These are phyloP conservation scores for Aspergillus carlsbadensis DNA, from an alignment of 495 filamentous ascomycete genomes.

Conservation along the genomic window DNA sequence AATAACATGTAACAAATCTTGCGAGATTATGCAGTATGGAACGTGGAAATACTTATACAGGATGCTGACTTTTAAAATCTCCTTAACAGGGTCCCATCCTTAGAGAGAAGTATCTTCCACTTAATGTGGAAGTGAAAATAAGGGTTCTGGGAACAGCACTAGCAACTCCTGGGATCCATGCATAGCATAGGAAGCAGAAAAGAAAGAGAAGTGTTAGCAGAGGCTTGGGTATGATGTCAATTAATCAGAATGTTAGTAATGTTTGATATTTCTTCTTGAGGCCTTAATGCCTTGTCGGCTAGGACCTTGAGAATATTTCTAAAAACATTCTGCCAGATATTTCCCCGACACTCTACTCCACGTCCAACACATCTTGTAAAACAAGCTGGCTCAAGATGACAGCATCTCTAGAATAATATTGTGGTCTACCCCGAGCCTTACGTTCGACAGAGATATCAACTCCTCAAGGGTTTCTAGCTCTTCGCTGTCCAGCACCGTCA, in stretches of 20 bases:
- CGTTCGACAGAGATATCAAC: too few species aligned
- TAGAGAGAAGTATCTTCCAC: slow-evolving; percentile 16
- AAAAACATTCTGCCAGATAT: too few species aligned
- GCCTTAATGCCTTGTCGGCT: too few species aligned
- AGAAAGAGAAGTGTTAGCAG: not conserved
- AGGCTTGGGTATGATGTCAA: not conserved
- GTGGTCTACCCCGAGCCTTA: too few species aligned
- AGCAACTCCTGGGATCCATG: not conserved
- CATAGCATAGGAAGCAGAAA: not conserved
- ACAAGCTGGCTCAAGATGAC: too few species aligned
- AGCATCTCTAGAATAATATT: too few species aligned
- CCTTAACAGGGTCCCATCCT: slow-evolving; percentile 13
- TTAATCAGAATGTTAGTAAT: not conserved
- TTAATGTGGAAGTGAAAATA: slow-evolving; percentile 17
- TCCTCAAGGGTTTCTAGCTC: too few species aligned
- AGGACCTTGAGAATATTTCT: too few species aligned
- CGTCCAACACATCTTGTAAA: too few species aligned
- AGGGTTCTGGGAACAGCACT: not conserved
- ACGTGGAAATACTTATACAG: slow-evolving; percentile 29
- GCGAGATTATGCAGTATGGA: slow-evolving; percentile 23
- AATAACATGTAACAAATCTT: slow-evolving; percentile 27
- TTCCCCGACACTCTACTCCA: too few species aligned
- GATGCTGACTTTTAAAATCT: slow-evolving; percentile 24
- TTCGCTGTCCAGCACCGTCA: too few species aligned
- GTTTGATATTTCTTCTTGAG: too few species aligned